Base-by-base conservation (phyloP, 164 flowering plant genomes). In the Dillenia suffruticosa region DNA sequence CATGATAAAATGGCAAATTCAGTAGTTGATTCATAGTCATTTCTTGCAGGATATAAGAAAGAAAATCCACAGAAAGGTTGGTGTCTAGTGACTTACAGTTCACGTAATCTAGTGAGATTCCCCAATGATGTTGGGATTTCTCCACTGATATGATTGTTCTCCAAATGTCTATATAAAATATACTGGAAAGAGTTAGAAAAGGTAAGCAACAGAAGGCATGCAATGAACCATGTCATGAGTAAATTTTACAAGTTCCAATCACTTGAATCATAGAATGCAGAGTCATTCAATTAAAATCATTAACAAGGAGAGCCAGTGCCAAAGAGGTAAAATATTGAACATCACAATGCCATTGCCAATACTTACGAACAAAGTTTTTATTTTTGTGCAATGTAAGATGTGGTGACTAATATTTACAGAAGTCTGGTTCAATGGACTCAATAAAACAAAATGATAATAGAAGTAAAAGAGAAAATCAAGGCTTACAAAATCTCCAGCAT, bases 401-500 rank as follows among this genome's bases (percentile, higher is more conserved):
- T 32, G 40, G 40, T 5, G 40, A 32, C 40, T 19, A 32, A 32
- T 32, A 32, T 5, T 32, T 32, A 32, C 40, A 32, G 40, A 0
- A 32, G 40, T 4, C 7, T 32, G 40, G 40, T 32, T 32, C 40
- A 32, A 5, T 32, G 40, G 40, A 32, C 40, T 32, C 40, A 53
- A 10, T 45, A 46, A 11, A 44, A n/a, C 11, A 3, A 49, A 7
- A 12, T 12, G 24, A 32, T 65, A 54, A 54, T 9, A 58, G 1
- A 47, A 51, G 7, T 16, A 53, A 15, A 22, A 44, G 53, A 16
- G 44, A 53, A 49, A 26, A 49, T 10, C n/a, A 49, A 8, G 40
- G 71, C 95, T 84, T 83, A 94, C 99, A 94, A 63, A 74, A 58
- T 80, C 66, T 78, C 63, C 61, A 94, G 76, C 68, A 45, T 50